Evolutionary conservation across 2,329 filamentous ascomycete genomes (phyloP).

Genomic region (Calonectria crousiana): DNA sequence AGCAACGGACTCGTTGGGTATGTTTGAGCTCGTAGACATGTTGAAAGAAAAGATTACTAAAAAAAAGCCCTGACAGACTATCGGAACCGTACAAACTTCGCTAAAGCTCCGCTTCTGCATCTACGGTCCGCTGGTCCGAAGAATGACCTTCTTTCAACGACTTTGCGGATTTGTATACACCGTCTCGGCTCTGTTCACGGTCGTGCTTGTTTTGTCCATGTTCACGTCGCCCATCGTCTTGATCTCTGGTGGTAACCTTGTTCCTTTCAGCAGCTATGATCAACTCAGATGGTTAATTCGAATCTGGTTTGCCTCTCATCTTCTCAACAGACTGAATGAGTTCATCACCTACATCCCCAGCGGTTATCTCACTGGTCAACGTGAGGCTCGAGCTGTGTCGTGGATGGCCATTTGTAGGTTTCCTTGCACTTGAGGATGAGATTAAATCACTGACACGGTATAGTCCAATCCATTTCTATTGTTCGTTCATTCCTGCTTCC

Average conservation of each 20-base stretch:
- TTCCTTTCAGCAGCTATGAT: conserved; percentile 59
- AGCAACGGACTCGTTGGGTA: neutral
- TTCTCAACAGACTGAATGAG: conserved; percentile 60
- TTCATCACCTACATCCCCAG: conserved; percentile 62
- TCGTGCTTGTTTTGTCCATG: conserved; percentile 60
- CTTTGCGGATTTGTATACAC: neutral
- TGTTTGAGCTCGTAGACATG: neutral
- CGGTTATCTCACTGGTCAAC: conserved; percentile 64
- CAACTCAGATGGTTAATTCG: conserved; percentile 65
- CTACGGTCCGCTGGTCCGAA: neutral
- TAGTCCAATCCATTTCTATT: neutral
- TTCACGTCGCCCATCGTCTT: conserved; percentile 65
- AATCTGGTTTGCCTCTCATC: conserved; percentile 58
- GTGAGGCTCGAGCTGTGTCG: conserved; percentile 61
- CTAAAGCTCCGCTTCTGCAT: neutral
- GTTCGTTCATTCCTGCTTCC: neutral
- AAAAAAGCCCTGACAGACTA: neutral
- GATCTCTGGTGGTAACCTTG: conserved; percentile 60
- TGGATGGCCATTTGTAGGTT: conserved; percentile 65
- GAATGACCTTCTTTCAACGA: neutral
- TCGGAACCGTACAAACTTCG: neutral
- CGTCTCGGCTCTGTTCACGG: conserved; percentile 44
- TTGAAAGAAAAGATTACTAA: neutral
- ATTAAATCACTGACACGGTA: neutral
- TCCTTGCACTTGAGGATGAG: neutral